Percentiles rank a stretch among this genome's conserved stretches.
Evolutionary conservation across 2,329 filamentous ascomycete genomes (phyloP).

Genomic region (Exophiala xenobiotica): DNA sequence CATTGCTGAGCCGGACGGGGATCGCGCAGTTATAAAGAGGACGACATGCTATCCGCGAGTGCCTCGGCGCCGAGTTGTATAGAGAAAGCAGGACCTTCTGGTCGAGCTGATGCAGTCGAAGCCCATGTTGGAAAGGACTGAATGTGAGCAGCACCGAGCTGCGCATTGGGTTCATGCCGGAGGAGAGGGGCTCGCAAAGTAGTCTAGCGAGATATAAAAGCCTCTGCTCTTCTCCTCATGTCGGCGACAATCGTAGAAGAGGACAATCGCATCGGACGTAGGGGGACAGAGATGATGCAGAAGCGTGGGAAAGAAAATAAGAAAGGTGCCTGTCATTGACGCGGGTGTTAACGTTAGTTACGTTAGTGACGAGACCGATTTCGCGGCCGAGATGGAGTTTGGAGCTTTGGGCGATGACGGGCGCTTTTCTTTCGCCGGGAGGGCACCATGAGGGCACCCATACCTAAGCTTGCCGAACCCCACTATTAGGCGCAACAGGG

Average conservation of each 20-base stretch:
- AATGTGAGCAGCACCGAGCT: slow-evolving; percentile 40
- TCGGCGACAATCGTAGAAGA: slow-evolving; percentile 3
- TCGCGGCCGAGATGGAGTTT: slow-evolving; percentile 2
- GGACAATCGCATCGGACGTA: not conserved
- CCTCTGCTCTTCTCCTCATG: slow-evolving; percentile 17
- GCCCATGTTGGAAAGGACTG: slow-evolving; percentile 26
- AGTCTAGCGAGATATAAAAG: slow-evolving; percentile 3
- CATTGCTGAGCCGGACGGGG: not conserved
- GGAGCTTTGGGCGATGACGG: no score
- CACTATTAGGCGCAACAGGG: not conserved
- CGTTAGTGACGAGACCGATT: slow-evolving; percentile 4
- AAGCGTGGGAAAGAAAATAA: slow-evolving; percentile 5
- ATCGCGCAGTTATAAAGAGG: slow-evolving; percentile 2
- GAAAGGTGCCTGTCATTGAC: slow-evolving; percentile 11
- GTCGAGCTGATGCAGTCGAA: slow-evolving; percentile 25
- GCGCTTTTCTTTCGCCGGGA: not conserved
- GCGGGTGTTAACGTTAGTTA: slow-evolving; percentile 11
- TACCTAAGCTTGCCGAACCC: not conserved
- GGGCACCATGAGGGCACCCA: not conserved
- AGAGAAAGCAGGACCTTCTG: slow-evolving; percentile 30
- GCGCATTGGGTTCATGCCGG: slow-evolving; percentile 41
- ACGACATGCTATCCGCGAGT: slow-evolving; percentile 27
- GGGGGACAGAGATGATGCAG: not conserved
- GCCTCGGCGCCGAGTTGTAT: slow-evolving; percentile 31
- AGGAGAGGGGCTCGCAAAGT: not conserved